A percentile compares a stretch with the other conserved stretches of the same genome.
These are phyloP conservation scores for Pythium guiyangense DNA, from an alignment of 352 stramenopile species.

Conservation along the genomic window DNA sequence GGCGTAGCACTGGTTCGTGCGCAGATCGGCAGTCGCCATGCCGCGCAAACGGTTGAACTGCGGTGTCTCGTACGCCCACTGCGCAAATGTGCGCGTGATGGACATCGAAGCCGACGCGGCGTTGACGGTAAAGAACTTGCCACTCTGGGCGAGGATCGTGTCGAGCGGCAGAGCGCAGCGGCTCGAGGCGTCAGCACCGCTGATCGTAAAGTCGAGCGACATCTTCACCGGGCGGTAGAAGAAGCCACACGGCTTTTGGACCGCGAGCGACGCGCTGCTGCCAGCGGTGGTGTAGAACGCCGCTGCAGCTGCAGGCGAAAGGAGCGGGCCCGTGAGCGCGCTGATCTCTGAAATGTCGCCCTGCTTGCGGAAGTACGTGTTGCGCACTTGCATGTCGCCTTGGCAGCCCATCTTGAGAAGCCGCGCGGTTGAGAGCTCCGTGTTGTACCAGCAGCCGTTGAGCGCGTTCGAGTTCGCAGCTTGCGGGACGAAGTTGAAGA, in stretches of 20 bases:
- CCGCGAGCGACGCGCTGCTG: slow-evolving; percentile 13
- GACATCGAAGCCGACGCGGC: slow-evolving; percentile 7
- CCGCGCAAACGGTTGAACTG: slow-evolving; percentile 25
- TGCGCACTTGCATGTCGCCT: slow-evolving; percentile 15
- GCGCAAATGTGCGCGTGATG: slow-evolving; percentile 23
- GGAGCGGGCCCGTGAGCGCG: slow-evolving; percentile 15
- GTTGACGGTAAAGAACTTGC: slow-evolving; percentile 20
- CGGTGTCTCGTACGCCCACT: slow-evolving; percentile 24
- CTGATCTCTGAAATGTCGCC: slow-evolving; percentile 21
- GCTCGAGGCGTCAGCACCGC: slow-evolving; percentile 10
- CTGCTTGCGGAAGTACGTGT: slow-evolving; percentile 20
- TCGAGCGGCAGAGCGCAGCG: slow-evolving; percentile 18
- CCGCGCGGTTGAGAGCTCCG: slow-evolving; percentile 20
- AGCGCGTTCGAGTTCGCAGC: slow-evolving; percentile 26
- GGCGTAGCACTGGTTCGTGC: slow-evolving; percentile 28
- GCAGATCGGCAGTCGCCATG: slow-evolving; percentile 22
- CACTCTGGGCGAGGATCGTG: slow-evolving; percentile 10
- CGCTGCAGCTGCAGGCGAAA: slow-evolving; percentile 12
- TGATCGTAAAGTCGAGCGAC: slow-evolving; percentile 29
- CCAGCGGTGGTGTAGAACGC: slow-evolving; percentile 21
- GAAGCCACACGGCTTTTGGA: slow-evolving; percentile 26
- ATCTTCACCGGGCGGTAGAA: slow-evolving; percentile 32
- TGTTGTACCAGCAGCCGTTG: slow-evolving; percentile 38
- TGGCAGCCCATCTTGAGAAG: slow-evolving; percentile 33
- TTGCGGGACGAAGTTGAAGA: slow-evolving; percentile 37